Evolutionary conservation across 805 yeast species (phyloP).

Genomic region (Saccharomyces jurei): DNA sequence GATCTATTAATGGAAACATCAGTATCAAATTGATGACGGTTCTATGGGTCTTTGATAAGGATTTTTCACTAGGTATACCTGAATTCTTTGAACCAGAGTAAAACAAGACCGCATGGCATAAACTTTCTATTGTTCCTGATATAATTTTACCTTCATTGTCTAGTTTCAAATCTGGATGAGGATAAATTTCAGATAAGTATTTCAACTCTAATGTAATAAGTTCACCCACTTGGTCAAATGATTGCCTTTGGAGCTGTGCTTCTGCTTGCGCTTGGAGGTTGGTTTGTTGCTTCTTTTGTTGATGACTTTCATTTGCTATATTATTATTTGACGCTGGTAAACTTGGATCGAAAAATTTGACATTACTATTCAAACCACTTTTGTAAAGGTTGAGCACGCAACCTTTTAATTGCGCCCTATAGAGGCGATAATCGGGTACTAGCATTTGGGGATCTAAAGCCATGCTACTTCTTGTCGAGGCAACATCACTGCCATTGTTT

Average conservation of each 20-base stretch:
- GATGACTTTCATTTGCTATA: conserved; percentile 1
- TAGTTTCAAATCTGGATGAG: conserved; percentile 54
- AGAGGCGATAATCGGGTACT: conserved; percentile 35
- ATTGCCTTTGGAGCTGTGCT: conserved; percentile 18
- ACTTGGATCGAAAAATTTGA: conserved; percentile 35
- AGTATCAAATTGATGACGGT: conserved; percentile 34
- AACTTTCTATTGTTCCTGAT: conserved; percentile 58
- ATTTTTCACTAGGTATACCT: background rate
- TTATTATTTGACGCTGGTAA: conserved; percentile 1
- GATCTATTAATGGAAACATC: conserved; percentile 49
- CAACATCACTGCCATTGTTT: background rate
- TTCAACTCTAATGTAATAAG: conserved; percentile 11
- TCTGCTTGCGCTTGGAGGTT: background rate
- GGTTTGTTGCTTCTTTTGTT: conserved; percentile 2
- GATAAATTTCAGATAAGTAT: conserved; percentile 38
- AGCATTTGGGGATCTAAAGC: conserved; percentile 11
- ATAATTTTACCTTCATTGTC: conserved; percentile 42
- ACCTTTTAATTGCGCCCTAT: conserved; percentile 63
- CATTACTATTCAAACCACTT: conserved; percentile 40
- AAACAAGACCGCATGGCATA: conserved; percentile 67
- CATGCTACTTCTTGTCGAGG: conserved; percentile 4
- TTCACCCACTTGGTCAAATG: background rate
- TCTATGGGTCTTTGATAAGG: conserved; percentile 7
- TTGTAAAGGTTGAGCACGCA: conserved; percentile 55
- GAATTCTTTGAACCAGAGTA: background rate